These are phyloP conservation scores for Anaeromyces robustus DNA, from an alignment of 192 early-diverging fungal genomes.

Conservation along the genomic window DNA sequence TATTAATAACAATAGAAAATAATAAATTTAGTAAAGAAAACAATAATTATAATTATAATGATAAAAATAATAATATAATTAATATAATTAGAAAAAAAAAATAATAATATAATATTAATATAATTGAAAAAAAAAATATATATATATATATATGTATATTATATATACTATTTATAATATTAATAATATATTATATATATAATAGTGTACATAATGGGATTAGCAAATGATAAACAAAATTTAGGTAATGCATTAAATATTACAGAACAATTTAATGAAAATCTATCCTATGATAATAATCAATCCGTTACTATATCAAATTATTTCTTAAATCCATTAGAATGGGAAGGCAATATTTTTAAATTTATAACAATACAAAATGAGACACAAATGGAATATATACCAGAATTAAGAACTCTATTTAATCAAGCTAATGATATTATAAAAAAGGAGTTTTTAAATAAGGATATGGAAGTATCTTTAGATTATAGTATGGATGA, in stretches of 20 bases:
- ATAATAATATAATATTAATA: no score
- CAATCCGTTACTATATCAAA: neutral
- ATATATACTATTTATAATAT: no score
- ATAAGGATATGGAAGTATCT: neutral
- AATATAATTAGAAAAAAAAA: no score
- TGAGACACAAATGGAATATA: neutral
- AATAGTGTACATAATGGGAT: neutral
- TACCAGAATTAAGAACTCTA: neutral
- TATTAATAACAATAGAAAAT: no score
- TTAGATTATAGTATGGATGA: neutral
- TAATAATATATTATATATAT: no score
- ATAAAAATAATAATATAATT: no score
- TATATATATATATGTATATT: no score
- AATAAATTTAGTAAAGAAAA: no score
- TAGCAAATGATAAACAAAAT: neutral
- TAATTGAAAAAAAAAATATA: no score
- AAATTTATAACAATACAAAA: neutral
- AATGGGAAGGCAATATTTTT: neutral
- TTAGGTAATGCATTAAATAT: neutral
- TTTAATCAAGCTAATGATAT: neutral
- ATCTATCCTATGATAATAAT: neutral
- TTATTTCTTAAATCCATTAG: neutral
- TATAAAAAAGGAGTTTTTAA: neutral
- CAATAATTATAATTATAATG: no score
- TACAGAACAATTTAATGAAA: neutral